Evolutionary conservation across 768 basidiomycete genomes (phyloP), one percentile per base, ranked within the genome.

Genomic region (Boletus sp.): DNA sequence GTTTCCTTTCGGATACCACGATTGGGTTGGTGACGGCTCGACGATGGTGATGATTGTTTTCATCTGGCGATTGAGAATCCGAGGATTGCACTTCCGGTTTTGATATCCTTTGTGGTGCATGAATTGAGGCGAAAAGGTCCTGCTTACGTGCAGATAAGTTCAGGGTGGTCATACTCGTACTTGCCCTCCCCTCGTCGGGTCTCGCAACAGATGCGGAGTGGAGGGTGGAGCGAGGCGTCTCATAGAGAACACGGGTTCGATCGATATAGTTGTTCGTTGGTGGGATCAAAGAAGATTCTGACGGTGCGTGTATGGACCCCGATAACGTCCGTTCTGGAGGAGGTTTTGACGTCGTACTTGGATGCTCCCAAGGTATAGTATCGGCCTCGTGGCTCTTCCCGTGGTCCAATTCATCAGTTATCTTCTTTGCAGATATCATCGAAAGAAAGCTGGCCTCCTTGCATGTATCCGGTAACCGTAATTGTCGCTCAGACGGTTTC

Each of bases 261-360:
- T 49, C 35, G 20, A 30, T 18, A 29, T 29, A 2, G 9, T 29
- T 14, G 20, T 36, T 8, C 8, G 50, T 20, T 33, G 11, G 30
- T 2, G 5, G 30, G 12, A 30, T 29, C 10, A 7, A 7, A 12
- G 41, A 28, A 10, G n/a, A n/a, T 10, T 47, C 32, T 15, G 47
- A n/a, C 5, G 64, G 61, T 28, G 60, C 63, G 15, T 65, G 61
- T 1, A 65, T 62, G 10, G 66, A 68, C 1, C 47, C 35, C 18
- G 46, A 52, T 11, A 60, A 48, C 3, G 51, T 55, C 6, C 61
- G 60, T 36, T 57, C 54, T 2, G 33, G 18, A 29, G 54, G 15
- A n/a, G 32, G 42, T 28, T 47, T 52, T 18, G 40, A 46, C 35
- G 8, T 46, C 18, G 45, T 18, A 41, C n/a, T n/a, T 12, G 28